A percentile compares a stretch with the other conserved stretches of the same genome.
These are phyloP conservation scores for Blastomyces percursus DNA, from an alignment of 2,329 filamentous ascomycete genomes.

Conservation along the genomic window DNA sequence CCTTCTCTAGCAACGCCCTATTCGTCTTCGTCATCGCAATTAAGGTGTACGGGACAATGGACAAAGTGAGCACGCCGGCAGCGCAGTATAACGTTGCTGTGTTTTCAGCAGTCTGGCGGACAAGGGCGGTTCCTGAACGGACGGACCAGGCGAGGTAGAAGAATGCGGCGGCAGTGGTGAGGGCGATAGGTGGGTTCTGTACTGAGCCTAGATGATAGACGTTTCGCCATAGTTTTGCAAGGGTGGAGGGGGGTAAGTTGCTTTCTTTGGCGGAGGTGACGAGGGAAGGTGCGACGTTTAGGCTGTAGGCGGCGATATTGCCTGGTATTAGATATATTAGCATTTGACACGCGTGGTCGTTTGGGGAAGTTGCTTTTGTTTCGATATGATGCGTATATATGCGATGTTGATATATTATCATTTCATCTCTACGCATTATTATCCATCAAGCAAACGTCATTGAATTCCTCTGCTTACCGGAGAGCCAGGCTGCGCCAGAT, in stretches of 20 bases:
- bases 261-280: slow-evolving; percentile 15
- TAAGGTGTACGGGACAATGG: slow-evolving; percentile 27
- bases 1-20: slow-evolving; percentile 18
- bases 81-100: slow-evolving; percentile 17
- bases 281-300: slow-evolving; percentile 19
- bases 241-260: slow-evolving; percentile 13
- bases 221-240: slow-evolving; percentile 23
- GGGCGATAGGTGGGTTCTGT: slow-evolving; percentile 41
- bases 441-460: neutral
- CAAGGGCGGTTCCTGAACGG: slow-evolving; percentile 10
- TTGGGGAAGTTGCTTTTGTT: neutral
- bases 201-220: slow-evolving; percentile 42
- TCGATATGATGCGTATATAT: neutral
- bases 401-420: neutral
- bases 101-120: slow-evolving; percentile 8
- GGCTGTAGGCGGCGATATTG: slow-evolving; percentile 22
- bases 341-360: neutral
- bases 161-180: slow-evolving; percentile 44
- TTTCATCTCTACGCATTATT: too few species aligned
- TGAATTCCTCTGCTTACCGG: slow-evolving; percentile 15
- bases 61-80: slow-evolving; percentile 22
- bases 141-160: slow-evolving; percentile 26
- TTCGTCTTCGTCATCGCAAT: slow-evolving; percentile 23
- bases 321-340: slow-evolving; percentile 13
- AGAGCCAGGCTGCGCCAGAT: slow-evolving; percentile 23